Evolutionary conservation across 2,329 filamentous ascomycete species (phyloP), one percentile per base, ranked within the genome.

Genomic region (Fusarium beomiforme): DNA sequence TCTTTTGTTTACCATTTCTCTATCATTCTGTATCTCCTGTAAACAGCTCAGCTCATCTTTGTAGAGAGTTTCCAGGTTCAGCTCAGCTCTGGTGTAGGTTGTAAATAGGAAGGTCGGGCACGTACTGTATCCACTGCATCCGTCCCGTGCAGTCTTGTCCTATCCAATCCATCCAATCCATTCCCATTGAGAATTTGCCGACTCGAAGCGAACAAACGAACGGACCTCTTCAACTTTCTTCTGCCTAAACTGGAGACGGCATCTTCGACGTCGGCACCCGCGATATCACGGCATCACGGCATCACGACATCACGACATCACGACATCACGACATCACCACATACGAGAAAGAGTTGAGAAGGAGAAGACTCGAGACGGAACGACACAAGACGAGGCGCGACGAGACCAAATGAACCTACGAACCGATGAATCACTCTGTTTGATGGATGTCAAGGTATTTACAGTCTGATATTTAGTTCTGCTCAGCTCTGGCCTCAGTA

Each of bases 121-220:
- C 57, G 59, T 65, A 49, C 43, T 59, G 62, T 75, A 75, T 69
- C 69, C 73, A 74, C 69, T 70, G 66, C 71, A 59, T 63, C 58
- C 60, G 34, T 67, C 64, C 59, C 64, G 42, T 67, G 59, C 59
- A 49, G 37, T 50, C 63, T 67, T 67, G 57, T 75, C 73, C 65
- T 57, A 67, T 75, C 69, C 71, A 72, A 59, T 56, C 63, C 63
- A 50, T 70, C 43, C 70, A 65, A 54, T 64, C 47, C 70, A 63
- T 70, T 64, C 46, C 41, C 67, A 69, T 64, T 43, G 63, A 69
- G 67, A 71, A 74, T 74, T 76, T 76, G 71, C 71, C 69, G 64
- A 68, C 63, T 67, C 55, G 63, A 75, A 67, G 57, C 69, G 62
- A 75, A 56, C 59, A 64, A 71, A 69, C 67, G 69, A 56, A 62